Evolutionary conservation across 768 basidiomycete genomes (phyloP), one percentile per base, ranked within the genome.

Genomic region (Galerina marginata): DNA sequence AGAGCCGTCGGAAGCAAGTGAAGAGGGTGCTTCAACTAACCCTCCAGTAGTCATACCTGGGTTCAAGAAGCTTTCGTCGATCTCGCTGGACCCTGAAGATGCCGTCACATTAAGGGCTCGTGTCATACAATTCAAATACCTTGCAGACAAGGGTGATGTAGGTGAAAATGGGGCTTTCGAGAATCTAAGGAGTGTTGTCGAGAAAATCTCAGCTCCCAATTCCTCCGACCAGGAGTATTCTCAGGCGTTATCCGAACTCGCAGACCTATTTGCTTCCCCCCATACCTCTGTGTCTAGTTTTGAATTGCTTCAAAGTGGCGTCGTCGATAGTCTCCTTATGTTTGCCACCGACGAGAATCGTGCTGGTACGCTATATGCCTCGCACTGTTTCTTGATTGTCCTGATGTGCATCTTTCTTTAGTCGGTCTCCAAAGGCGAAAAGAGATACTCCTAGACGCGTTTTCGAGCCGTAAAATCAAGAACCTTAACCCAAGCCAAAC

Each of bases 231-330:
- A 86, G 52, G 86, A 86, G 23, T 73, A 92, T 25, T 74, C 77
- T 9, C 84, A 83, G 42, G 84, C 85, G 2, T 75, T 97, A 36
- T 81, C 81, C 61, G 88, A 90, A 64, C 78, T 99, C n/a, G 92
- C 92, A 2, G 83, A 84, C 37, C 81, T 95, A 43, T 96, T 99
- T 70, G 77, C 88, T 1, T 87, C 87, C 11, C 84, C 89, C 26
- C 84, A 86, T 69, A 85, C 83, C 4, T 90, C 94, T 9, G 86
- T 99, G 4, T 98, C 95, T 2, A 97, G 95, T 74, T 99, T 99
- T 65, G 97, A 99, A 76, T 75, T 99, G 48, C 77, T 98, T 58
- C 92, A 98, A 71, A 96, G 94, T 69, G 97, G 96, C 2, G 84
- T 97, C 4, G 91, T 98, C 2, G 95, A 96, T 65, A 89, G 88